Evolutionary conservation across 768 basidiomycete species (phyloP), one percentile per base, ranked within the genome.

Genomic region (Leccinum broughii): DNA sequence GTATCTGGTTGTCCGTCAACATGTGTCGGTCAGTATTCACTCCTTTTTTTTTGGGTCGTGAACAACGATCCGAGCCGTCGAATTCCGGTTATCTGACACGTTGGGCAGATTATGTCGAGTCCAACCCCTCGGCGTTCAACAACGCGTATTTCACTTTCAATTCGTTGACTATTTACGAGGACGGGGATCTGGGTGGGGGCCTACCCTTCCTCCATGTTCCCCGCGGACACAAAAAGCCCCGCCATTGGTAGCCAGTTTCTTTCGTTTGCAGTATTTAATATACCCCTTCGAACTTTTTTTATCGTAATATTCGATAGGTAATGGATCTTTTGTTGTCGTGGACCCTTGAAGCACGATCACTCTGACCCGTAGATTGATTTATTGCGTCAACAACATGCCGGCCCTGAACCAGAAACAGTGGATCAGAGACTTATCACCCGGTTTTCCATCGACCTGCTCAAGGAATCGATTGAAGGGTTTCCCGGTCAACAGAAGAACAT

Each of bases 81-180:
- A 50, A 50, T 15, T 15, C 26, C 14, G 48, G 2, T 11, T 44
- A 9, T 41, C 41, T 41, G 4, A 44, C n/a, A 20, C 0, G 0
- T 15, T 26, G 13, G 44, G 0, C 24, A 76, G 74, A 70, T 52
- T 73, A 66, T 51, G 79, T 81, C 13, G 58, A 72, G 59, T 65
- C 72, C 46, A 76, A 76, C 55, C 79, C 80, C 0, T 57, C 56
- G 0, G 78, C 78, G 4, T 81, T 81, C 58, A 4, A 46, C 2
- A 66, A 77, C 10, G 78, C 80, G 6, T 80, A 75, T 62, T 81
- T 78, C 59, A 74, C 74, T 14, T 72, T 81, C 64, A 75, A 75
- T 17, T 64, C 70, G 7, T 46, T 81, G 46, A 63, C 66, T 26
- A 70, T 81, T 17, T 81, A 77, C 63, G 51, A 64, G 54, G 49